Percentiles rank a stretch among this genome's conserved stretches.
These are phyloP conservation scores for Rhododendron kiyosumense DNA, from an alignment of 148 eudicot genomes.

Conservation along the genomic window DNA sequence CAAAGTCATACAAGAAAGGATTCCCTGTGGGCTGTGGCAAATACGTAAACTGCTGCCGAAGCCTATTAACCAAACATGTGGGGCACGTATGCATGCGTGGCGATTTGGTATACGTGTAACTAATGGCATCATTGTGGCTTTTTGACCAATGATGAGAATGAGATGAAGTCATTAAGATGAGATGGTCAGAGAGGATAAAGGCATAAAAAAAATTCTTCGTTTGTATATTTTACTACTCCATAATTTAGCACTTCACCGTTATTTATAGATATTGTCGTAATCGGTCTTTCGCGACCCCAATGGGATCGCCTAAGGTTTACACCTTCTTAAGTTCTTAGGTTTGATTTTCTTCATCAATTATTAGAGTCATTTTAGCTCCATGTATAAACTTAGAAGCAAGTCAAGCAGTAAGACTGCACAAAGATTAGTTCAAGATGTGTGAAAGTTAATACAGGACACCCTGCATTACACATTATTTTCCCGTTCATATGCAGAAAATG, in stretches of 20 bases:
- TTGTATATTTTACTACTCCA: not conserved
- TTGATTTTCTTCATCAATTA: no score
- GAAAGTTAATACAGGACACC: no score
- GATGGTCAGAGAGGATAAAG: not conserved
- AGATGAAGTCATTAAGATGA: no score
- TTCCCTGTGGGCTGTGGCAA: not conserved
- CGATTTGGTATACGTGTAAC: conserved; percentile 4
- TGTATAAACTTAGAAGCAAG: no score
- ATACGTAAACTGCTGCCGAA: not conserved
- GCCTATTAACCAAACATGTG: conserved; percentile 5
- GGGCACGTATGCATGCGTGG: conserved; percentile 17
- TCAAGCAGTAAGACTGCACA: no score
- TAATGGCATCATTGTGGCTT: not conserved
- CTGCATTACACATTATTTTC: no score
- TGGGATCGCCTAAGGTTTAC: no score
- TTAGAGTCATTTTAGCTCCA: no score
- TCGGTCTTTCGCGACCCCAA: not conserved
- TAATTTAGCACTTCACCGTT: not conserved
- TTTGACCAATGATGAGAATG: not conserved
- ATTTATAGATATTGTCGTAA: not conserved
- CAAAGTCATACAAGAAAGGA: conserved; percentile 9
- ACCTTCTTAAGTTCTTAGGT: no score
- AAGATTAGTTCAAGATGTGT: no score
- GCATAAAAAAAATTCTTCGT: not conserved
- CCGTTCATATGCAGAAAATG: no score